Evolutionary conservation across 257 asterid species (phyloP).

Genomic region (Nicotiana paniculata): DNA sequence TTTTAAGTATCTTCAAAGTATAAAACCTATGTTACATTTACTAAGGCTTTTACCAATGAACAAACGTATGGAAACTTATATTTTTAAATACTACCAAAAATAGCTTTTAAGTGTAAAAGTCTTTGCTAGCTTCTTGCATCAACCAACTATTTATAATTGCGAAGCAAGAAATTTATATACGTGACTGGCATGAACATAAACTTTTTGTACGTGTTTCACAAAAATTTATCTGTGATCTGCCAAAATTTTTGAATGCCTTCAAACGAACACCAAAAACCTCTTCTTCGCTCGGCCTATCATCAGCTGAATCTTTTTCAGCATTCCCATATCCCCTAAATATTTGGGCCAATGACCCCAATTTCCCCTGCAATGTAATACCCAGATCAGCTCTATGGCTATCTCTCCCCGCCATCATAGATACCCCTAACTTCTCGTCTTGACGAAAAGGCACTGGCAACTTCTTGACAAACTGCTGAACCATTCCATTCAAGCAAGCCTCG

Average conservation of each 20-base stretch:
- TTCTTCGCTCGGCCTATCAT: slow-evolving; percentile 48
- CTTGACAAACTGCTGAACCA: slow-evolving; percentile 69
- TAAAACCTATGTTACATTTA: neutral
- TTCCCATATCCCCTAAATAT: slow-evolving; percentile 61
- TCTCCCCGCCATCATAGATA: slow-evolving; percentile 32
- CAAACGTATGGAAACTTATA: neutral
- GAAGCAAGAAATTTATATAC: neutral
- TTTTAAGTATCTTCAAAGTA: neutral
- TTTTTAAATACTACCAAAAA: neutral
- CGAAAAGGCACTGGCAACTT: slow-evolving; percentile 67
- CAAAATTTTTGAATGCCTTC: slow-evolving; percentile 64
- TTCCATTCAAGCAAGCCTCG: slow-evolving; percentile 68
- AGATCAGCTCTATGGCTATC: slow-evolving; percentile 33
- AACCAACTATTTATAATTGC: neutral
- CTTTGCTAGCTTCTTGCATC: neutral
- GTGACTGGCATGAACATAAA: neutral
- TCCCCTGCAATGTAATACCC: slow-evolving; percentile 60
- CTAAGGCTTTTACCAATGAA: neutral
- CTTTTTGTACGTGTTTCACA: neutral
- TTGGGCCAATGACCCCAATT: slow-evolving; percentile 75
- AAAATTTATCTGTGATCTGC: slow-evolving; percentile 46
- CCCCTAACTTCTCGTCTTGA: slow-evolving; percentile 45
- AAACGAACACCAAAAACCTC: slow-evolving; percentile 43
- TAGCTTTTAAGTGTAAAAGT: neutral
- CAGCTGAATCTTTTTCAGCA: slow-evolving; percentile 35